These are phyloP conservation scores for Zymoseptoria tritici DNA, from an alignment of 2,329 filamentous ascomycete species.

Conservation along the genomic window DNA sequence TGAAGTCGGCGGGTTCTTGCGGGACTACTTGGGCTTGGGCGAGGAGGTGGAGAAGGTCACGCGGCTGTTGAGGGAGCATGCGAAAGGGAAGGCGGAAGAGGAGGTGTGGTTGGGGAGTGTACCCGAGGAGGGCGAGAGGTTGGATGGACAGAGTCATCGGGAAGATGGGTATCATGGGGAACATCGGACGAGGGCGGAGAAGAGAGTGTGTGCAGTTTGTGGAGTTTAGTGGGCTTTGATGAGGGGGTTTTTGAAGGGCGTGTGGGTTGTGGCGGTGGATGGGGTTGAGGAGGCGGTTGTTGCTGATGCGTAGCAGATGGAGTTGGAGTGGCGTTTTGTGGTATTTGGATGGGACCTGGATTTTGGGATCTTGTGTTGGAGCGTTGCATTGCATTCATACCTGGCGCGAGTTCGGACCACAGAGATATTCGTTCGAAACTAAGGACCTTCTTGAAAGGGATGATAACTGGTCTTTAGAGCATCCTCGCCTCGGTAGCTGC, in stretches of 20 bases:
- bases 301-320: not conserved
- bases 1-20: conserved; percentile 76
- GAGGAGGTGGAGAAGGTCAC: conserved; percentile 75
- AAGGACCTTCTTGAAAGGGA: not conserved
- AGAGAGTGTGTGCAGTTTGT: conserved; percentile 13
- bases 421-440: not conserved
- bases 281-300: conserved; percentile 3
- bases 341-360: no score
- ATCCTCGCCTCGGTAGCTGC: no score
- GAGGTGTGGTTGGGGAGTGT: conserved; percentile 38
- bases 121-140: conserved; percentile 34
- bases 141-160: conserved; percentile 42
- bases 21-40: conserved; percentile 70
- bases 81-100: conserved; percentile 26
- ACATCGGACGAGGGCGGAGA: conserved; percentile 15
- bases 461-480: not conserved
- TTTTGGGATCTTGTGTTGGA: no score
- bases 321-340: no score
- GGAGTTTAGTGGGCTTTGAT: conserved; percentile 10
- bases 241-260: conserved; percentile 3
- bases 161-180: conserved; percentile 30
- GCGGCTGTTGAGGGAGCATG: conserved; percentile 59
- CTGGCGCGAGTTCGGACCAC: not conserved
- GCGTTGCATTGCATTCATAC: no score
- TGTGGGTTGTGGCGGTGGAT: conserved; percentile 2